Evolutionary conservation across 192 early-diverging fungal genomes (phyloP).

Genomic region (Coemansia sp.): DNA sequence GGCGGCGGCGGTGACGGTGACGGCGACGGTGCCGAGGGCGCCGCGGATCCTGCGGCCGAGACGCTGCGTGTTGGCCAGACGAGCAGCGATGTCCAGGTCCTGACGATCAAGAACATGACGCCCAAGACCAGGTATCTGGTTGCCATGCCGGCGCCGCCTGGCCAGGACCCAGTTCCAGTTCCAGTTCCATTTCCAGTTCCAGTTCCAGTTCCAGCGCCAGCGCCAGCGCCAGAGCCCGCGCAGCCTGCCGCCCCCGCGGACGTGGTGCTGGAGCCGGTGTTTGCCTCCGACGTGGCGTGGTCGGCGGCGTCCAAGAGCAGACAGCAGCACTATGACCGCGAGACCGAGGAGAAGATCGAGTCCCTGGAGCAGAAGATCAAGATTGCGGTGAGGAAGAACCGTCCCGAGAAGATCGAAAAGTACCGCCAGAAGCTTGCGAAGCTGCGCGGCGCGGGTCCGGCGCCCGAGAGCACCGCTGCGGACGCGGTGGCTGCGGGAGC

Average conservation of each 20-base stretch:
- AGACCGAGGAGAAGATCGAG: conserved; percentile 94
- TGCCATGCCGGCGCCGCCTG: conserved; percentile 13
- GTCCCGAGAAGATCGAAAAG: conserved; percentile 84
- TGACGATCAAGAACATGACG: conserved; percentile 83
- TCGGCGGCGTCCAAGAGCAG: background rate
- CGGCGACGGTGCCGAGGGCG: background rate
- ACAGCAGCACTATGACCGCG: conserved; percentile 25
- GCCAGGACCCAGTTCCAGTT: background rate
- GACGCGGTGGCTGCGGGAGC: background rate
- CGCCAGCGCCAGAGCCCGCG: background rate
- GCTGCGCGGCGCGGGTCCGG: conserved; percentile 49
- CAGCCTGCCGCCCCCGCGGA: background rate
- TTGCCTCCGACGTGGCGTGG: conserved; percentile 25
- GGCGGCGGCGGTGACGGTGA: background rate
- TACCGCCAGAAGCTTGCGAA: conserved; percentile 74
- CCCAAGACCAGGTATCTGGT: conserved; percentile 76
- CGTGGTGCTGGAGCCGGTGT: conserved; percentile 25
- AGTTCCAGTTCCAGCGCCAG: background rate
- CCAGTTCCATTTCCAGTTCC: background rate
- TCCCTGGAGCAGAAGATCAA: conserved; percentile 96
- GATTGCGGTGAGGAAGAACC: conserved; percentile 89
- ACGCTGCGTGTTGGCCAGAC: conserved; percentile 60
- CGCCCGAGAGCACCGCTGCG: background rate
- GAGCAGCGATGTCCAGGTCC: conserved; percentile 56
- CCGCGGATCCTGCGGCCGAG: background rate